These are phyloP conservation scores for Metschnikowia continentalis DNA, from an alignment of 805 yeast genomes.

Conservation along the genomic window DNA sequence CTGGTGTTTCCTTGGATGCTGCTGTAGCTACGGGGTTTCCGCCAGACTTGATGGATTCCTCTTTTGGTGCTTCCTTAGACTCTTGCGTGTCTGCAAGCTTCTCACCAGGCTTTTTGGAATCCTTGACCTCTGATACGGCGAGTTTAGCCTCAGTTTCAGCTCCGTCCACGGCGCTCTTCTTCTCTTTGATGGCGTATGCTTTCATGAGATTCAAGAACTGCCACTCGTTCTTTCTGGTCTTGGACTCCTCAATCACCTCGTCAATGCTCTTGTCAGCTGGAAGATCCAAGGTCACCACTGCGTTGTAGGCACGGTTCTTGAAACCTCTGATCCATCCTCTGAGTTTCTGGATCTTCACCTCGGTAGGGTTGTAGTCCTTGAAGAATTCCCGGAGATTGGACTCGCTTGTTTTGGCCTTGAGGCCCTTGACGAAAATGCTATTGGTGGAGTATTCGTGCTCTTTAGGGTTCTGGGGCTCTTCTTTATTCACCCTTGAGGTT, in stretches of 20 bases:
- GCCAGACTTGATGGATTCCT: not conserved
- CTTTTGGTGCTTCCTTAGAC: not conserved
- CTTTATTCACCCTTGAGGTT: constrained; percentile 3
- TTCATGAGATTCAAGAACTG: constrained; percentile 1
- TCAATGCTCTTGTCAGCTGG: constrained; percentile 36
- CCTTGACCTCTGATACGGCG: not conserved
- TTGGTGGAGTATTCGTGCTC: constrained; percentile 32
- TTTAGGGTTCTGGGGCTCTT: not conserved
- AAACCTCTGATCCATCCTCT: constrained; percentile 25
- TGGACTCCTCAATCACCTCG: constrained; percentile 40
- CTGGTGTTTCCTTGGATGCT: not conserved
- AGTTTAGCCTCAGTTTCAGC: not conserved
- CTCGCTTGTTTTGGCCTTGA: constrained; percentile 40
- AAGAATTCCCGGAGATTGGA: constrained; percentile 41
- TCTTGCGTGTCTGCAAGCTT: not conserved
- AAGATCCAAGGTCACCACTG: constrained; percentile 44
- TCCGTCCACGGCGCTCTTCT: not conserved
- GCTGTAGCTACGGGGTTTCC: not conserved
- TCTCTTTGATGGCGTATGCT: constrained; percentile 9
- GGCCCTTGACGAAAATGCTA: constrained; percentile 43
- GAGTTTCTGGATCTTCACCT: constrained; percentile 45
- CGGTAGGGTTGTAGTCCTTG: constrained; percentile 41
- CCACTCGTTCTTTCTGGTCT: constrained; percentile 21
- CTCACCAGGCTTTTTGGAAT: not conserved
- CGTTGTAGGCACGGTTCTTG: constrained; percentile 41